phyloP scores from a whole-genome alignment of 2,329 filamentous ascomycete genomes.

The Clarireedia paspali region DNA sequence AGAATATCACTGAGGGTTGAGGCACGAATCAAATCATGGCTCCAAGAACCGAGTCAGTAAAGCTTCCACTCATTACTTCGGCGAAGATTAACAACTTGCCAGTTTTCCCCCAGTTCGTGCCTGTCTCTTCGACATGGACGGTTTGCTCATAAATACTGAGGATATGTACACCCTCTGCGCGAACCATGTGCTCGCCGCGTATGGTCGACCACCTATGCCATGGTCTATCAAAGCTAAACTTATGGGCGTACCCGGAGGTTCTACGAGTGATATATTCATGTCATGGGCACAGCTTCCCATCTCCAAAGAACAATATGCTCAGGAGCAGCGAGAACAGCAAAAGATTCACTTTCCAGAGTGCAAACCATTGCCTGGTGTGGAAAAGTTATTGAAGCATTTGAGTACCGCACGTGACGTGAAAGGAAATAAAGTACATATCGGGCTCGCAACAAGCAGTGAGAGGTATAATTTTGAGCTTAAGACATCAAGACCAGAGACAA shows the following conservation, averaged over 20 bases:
- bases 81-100: background rate
- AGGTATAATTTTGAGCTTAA: slow-evolving; percentile 34
- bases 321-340: slow-evolving; percentile 56
- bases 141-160: slow-evolving; percentile 88
- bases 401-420: slow-evolving; percentile 25
- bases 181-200: slow-evolving; percentile 72
- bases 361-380: slow-evolving; percentile 73
- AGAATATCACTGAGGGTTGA: no score
- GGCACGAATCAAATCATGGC: slow-evolving; percentile 9
- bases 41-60: slow-evolving; percentile 16
- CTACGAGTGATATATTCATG: slow-evolving; percentile 55
- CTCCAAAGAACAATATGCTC: slow-evolving; percentile 56
- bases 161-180: slow-evolving; percentile 82
- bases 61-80: background rate
- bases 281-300: slow-evolving; percentile 85
- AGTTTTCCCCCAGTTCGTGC: slow-evolving; percentile 77
- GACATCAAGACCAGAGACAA: slow-evolving; percentile 36
- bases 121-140: slow-evolving; percentile 98
- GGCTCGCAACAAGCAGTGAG: slow-evolving; percentile 68
- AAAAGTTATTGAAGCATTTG: slow-evolving; percentile 56
- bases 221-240: slow-evolving; percentile 93
- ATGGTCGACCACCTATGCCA: slow-evolving; percentile 67
- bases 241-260: slow-evolving; percentile 25
- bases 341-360: slow-evolving; percentile 62
- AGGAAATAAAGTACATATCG: slow-evolving; percentile 51